Base-by-base conservation (phyloP, 2,329 filamentous ascomycete genomes). In the Ceratocystis cubensis region DNA sequence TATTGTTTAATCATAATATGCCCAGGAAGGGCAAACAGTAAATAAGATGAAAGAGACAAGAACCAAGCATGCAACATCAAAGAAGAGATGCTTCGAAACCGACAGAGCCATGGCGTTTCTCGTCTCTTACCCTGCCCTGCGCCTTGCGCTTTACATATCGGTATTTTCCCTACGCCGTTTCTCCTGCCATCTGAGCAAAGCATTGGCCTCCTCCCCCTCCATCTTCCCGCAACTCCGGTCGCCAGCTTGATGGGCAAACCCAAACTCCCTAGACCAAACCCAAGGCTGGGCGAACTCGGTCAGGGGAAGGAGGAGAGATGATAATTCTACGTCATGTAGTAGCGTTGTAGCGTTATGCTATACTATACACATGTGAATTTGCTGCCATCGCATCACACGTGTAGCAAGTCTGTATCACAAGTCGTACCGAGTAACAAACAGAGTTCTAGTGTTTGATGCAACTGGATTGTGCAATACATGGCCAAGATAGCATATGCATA, bases 371-470 rank as follows among this genome's bases (percentile, higher is more conserved):
- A 2, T 56, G 13, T 25, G 8, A 10, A 6, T 48, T 48, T 48
- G 46, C 46, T 48, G 46, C 8, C n/a, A 10, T 56, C 25, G 50
- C 50, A 25, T 28, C 50, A 56, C 20, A 22, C 25, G 50, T 28
- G 50, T 56, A 56, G 25, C 50, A 56, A 56, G 13, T 22, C 50
- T 56, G 50, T 56, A 56, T 56, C 50, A 56, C 25, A 56, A 28
- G 20, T 15, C 15, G 50, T 22, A 25, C 48, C 25, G 50, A 61
- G 56, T 33, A n/a, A n/a, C 56, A 61, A 33, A 30, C 6, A 61
- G 13, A 33, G 22, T 25, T 10, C 25, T 61, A n/a, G 33, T 61
- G 56, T 28, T 37, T 48, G 17, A 48, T 48, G n/a, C 46, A 48
- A 22, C 56, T 13, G 17, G n/a, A 20, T 10, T 62, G 33, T 25